Percentiles rank a stretch among this genome's conserved stretches.
These are phyloP conservation scores for Naganishia antarctica DNA, from an alignment of 768 basidiomycete species.

Conservation along the genomic window DNA sequence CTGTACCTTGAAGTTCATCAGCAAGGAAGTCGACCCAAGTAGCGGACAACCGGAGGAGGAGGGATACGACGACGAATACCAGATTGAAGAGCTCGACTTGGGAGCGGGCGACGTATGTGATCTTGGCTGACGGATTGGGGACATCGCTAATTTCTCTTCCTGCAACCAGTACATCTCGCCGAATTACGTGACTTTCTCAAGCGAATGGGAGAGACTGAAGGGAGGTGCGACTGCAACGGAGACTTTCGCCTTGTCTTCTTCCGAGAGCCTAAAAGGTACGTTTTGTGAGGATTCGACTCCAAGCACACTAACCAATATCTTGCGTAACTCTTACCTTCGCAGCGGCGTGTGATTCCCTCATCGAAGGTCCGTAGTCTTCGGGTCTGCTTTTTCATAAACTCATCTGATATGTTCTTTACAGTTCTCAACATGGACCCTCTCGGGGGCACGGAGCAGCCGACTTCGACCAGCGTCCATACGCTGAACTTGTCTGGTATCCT, in stretches of 20 bases:
- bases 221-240: slow-evolving; percentile 75
- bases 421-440: slow-evolving; percentile 95
- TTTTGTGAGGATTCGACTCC: no score
- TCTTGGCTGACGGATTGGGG: neutral
- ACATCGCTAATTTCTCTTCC: neutral
- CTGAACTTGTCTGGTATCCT: slow-evolving; percentile 88
- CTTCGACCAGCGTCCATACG: slow-evolving; percentile 82
- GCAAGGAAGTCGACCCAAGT: slow-evolving; percentile 93
- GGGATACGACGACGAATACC: slow-evolving; percentile 99
- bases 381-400: neutral
- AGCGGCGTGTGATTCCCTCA: slow-evolving; percentile 95
- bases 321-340: slow-evolving; percentile 6
- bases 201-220: slow-evolving; percentile 91
- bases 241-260: slow-evolving; percentile 84
- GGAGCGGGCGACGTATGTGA: slow-evolving; percentile 66
- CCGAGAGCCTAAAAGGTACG: slow-evolving; percentile 90
- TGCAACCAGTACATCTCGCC: slow-evolving; percentile 72
- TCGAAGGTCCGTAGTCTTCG: slow-evolving; percentile 54
- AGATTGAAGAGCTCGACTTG: slow-evolving; percentile 90
- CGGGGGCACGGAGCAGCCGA: slow-evolving; percentile 79
- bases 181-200: slow-evolving; percentile 82
- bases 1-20: slow-evolving; percentile 87
- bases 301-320: neutral
- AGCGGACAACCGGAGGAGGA: slow-evolving; percentile 95
- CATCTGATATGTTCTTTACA: neutral